Evolutionary conservation across 371 early-diverging fungal species (phyloP).

Genomic region (Mortierella sp.): DNA sequence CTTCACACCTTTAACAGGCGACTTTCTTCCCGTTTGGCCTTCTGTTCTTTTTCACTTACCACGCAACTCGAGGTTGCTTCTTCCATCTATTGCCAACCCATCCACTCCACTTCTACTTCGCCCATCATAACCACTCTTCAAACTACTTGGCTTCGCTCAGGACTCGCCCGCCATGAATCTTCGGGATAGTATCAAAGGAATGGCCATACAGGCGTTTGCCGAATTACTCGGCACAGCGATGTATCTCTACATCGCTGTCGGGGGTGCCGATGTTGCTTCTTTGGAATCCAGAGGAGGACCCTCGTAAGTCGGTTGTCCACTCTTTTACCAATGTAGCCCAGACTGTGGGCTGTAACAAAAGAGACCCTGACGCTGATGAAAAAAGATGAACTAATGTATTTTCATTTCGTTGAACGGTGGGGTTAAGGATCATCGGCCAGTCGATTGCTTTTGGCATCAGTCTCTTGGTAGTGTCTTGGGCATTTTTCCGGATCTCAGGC

Average conservation of each 20-base stretch:
- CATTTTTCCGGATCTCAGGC: slow-evolving; percentile 65
- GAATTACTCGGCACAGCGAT: slow-evolving; percentile 64
- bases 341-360: no score
- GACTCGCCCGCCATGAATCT: no score
- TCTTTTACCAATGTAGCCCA: not conserved
- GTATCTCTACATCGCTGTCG: slow-evolving; percentile 66
- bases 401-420: no score
- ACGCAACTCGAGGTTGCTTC: no score
- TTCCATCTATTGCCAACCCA: no score
- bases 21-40: not conserved
- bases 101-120: no score
- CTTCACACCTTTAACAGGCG: no score
- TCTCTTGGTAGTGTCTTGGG: slow-evolving; percentile 55
- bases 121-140: no score
- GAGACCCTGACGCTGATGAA: no score
- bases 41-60: not conserved
- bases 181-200: slow-evolving; percentile 5
- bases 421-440: slow-evolving; percentile 49
- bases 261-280: slow-evolving; percentile 57
- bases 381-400: no score
- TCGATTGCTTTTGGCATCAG: slow-evolving; percentile 62
- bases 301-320: slow-evolving; percentile 2
- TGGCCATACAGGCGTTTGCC: slow-evolving; percentile 35
- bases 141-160: no score
- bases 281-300: slow-evolving; percentile 1